Base-by-base conservation (phyloP, 306 rosid species). In the Amphicarpaea edgeworthii region DNA sequence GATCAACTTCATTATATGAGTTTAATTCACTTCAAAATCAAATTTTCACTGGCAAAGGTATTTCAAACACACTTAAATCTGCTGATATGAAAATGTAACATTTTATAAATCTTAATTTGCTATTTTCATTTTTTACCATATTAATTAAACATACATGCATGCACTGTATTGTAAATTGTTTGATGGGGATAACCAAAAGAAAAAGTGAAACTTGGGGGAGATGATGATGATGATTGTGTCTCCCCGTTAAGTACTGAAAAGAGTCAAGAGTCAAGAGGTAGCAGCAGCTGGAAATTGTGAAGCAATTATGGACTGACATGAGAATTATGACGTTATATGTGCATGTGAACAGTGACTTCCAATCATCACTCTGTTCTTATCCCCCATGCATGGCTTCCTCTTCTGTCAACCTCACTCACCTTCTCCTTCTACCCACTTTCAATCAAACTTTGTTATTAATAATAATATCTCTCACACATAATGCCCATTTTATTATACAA, bases 301-400 rank as follows among this genome's bases (percentile, higher is more conserved):
- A 60, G 43, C 46, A 20, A 34, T 26, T 57, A 40, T 71, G 53
- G 32, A 76, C 14, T 46, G 68, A 55, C 42, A 69, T 46, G 72
- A 59, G 66, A 58, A 40, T 26, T 16, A 73, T 87, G 91, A 87
- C 88, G 54, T 49, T 24, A 77, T 70, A 67, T 47, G 53, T 6
- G 50, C 16, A 63, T 49, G 81, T 60, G 84, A 87, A 89, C 90
- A 89, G 91, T 89, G 83, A 83, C 88, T 82, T 82, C 83, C 90
- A 80, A 87, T 89, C 81, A 83, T 89, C 83, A 57, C 57, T 76
- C 75, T 82, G 76, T 83, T 32, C 26, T 45, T 55, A 83, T 77
- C 60, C 67, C 67, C 79, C 79, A 85, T 87, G 84, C 86, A 81
- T 43, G 40, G 66, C 80, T 83, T 40, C 79, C 70, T 77, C 83